Conservation (phyloP, 768 basidiomycete genomes). For the Calocera cornea region DNA sequence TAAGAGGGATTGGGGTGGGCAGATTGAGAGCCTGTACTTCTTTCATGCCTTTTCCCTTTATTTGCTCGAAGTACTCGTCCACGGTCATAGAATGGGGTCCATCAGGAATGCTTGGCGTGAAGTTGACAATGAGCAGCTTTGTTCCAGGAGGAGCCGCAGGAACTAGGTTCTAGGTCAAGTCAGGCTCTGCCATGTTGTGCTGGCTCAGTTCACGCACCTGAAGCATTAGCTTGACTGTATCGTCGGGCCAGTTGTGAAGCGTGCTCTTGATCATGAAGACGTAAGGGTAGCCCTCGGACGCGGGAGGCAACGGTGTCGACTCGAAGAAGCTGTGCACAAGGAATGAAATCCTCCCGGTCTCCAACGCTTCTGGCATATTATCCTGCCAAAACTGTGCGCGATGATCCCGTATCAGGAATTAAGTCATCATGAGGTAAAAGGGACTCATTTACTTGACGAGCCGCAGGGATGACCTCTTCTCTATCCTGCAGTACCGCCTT, state of each 20-base stretch:
- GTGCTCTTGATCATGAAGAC: neutral
- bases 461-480: neutral
- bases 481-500: neutral
- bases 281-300: neutral
- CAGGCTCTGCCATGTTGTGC: neutral
- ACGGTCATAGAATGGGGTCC: neutral
- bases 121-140: neutral
- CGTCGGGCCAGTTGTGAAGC: neutral
- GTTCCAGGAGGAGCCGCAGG: neutral
- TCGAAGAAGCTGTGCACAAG: neutral
- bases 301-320: neutral
- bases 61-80: neutral
- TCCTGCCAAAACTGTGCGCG: neutral
- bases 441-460: neutral
- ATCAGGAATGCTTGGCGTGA: neutral
- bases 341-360: neutral
- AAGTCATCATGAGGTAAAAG: neutral
- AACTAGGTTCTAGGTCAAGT: neutral
- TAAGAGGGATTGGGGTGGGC: neutral
- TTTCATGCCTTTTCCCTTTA: neutral
- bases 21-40: neutral
- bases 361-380: neutral
- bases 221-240: neutral
- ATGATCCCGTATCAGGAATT: neutral
- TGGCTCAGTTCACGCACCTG: neutral